Percentiles rank a stretch among this genome's conserved stretches.
phyloP scores from a whole-genome alignment of 768 basidiomycete genomes.

The Lactarius quietus region DNA sequence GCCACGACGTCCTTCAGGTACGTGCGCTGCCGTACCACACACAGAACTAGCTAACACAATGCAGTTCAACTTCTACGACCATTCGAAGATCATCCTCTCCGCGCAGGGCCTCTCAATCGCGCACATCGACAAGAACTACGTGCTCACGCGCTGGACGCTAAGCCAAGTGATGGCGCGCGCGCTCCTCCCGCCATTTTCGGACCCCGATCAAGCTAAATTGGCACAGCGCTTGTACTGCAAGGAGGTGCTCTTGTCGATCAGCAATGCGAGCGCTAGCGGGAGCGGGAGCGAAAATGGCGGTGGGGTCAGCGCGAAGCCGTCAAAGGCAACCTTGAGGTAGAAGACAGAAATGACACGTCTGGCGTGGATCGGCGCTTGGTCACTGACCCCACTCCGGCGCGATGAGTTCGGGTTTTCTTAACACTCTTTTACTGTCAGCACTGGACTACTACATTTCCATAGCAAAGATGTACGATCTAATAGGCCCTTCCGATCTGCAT shows the following conservation, averaged over 20 bases:
- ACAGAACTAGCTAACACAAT: no score
- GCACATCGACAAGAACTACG: slow-evolving; percentile 88
- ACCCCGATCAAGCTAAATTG: slow-evolving; percentile 58
- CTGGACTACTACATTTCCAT: background rate
- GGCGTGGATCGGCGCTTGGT: no score
- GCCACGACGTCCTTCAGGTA: slow-evolving; percentile 92
- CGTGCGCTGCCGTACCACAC: no score
- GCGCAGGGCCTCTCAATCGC: slow-evolving; percentile 75
- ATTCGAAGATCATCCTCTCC: slow-evolving; percentile 90
- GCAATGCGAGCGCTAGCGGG: slow-evolving; percentile 46
- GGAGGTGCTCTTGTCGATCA: slow-evolving; percentile 74
- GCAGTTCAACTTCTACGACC: slow-evolving; percentile 99
- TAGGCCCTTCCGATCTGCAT: slow-evolving; percentile 15
- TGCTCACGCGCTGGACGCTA: slow-evolving; percentile 68
- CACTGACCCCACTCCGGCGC: no score
- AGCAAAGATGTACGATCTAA: slow-evolving; percentile 21
- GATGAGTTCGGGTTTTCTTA: background rate
- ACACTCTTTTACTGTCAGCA: background rate
- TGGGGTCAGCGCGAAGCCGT: slow-evolving; percentile 3
- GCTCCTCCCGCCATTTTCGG: slow-evolving; percentile 38
- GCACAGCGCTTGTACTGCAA: slow-evolving; percentile 73
- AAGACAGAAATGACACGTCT: no score
- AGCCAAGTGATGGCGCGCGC: slow-evolving; percentile 64
- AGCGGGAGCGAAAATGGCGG: slow-evolving; percentile 7
- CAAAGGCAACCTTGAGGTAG: slow-evolving; percentile 15